phyloP scores from a whole-genome alignment of 192 early-diverging fungal species.

The Mortierella claussenii region DNA sequence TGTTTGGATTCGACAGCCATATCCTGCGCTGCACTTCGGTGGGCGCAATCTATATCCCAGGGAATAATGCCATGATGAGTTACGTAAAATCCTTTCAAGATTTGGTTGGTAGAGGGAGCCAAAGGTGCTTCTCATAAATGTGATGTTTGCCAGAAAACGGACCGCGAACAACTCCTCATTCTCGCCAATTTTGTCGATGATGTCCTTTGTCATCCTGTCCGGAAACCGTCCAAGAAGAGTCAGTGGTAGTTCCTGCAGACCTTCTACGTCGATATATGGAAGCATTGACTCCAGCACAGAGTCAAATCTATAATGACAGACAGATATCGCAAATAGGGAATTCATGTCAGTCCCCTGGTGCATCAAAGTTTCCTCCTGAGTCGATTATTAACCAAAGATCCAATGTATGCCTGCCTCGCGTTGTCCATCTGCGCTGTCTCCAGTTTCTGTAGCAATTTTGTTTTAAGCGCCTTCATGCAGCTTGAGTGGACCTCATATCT shows the following conservation, averaged over 20 bases:
- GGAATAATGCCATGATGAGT: too few species aligned
- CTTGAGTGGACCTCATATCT: slow-evolving; percentile 59
- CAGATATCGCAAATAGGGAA: background rate
- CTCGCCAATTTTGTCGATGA: slow-evolving; percentile 58
- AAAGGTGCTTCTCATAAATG: too few species aligned
- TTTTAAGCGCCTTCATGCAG: slow-evolving; percentile 60
- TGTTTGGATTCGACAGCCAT: slow-evolving; percentile 43
- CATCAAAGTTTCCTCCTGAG: too few species aligned
- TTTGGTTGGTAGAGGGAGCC: too few species aligned
- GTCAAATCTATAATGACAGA: slow-evolving; percentile 47
- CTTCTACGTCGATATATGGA: slow-evolving; percentile 59
- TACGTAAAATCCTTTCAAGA: too few species aligned
- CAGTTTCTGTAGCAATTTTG: slow-evolving; percentile 55
- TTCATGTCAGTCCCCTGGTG: too few species aligned
- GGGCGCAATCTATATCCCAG: slow-evolving; percentile 37
- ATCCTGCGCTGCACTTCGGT: slow-evolving; percentile 46
- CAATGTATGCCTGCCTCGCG: slow-evolving; percentile 28
- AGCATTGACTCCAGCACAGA: slow-evolving; percentile 54
- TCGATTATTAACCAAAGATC: too few species aligned
- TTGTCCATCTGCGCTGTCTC: slow-evolving; percentile 45
- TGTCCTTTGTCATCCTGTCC: slow-evolving; percentile 45
- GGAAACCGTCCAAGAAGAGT: slow-evolving; percentile 60
- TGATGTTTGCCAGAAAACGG: too few species aligned
- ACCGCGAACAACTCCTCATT: slow-evolving; percentile 56
- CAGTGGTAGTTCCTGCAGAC: slow-evolving; percentile 63